These are phyloP conservation scores for Pseudozyma sp. DNA, from an alignment of 1,284 basidiomycete genomes.

Conservation along the genomic window DNA sequence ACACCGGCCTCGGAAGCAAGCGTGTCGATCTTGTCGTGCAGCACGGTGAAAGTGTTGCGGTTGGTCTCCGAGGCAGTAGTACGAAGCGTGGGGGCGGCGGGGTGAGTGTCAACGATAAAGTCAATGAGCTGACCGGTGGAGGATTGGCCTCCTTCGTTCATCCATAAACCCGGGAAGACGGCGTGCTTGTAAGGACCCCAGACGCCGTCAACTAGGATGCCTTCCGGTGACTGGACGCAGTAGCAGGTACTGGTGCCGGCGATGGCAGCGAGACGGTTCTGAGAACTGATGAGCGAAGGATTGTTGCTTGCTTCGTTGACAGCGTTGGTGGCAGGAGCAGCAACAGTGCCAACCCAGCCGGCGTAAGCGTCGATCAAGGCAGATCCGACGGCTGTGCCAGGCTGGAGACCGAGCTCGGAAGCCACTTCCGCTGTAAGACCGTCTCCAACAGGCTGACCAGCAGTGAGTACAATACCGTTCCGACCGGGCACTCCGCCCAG, in stretches of 20 bases:
- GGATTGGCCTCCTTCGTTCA: slow-evolving; percentile 99
- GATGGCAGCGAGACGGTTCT: slow-evolving; percentile 85
- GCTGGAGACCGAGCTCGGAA: slow-evolving; percentile 82
- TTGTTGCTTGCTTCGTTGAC: slow-evolving; percentile 70
- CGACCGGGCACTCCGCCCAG: slow-evolving; percentile 79
- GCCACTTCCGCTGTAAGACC: slow-evolving; percentile 85
- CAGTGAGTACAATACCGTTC: slow-evolving; percentile 79
- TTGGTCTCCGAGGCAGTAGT: slow-evolving; percentile 71
- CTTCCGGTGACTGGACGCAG: slow-evolving; percentile 76
- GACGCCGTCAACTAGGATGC: slow-evolving; percentile 88
- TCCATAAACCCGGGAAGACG: slow-evolving; percentile 85
- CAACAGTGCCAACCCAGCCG: slow-evolving; percentile 98
- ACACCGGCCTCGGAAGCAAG: slow-evolving; percentile 72
- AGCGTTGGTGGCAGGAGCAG: slow-evolving; percentile 76
- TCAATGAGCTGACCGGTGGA: slow-evolving; percentile 99
- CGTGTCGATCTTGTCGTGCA: slow-evolving; percentile 80
- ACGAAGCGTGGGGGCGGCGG: slow-evolving; percentile 80
- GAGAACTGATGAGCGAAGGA: slow-evolving; percentile 50
- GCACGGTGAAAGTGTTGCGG: slow-evolving; percentile 73
- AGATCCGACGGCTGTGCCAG: slow-evolving; percentile 93
- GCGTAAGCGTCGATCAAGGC: slow-evolving; percentile 98
- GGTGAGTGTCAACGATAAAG: slow-evolving; percentile 92
- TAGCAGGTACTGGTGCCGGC: slow-evolving; percentile 97
- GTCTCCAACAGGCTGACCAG: slow-evolving; percentile 87
- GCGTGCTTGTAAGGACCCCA: slow-evolving; percentile 96